Evolutionary conservation across 1,139 yeast species (phyloP), one percentile per base, ranked within the genome.

Genomic region (Yamadazyma spencermartinsiae): DNA sequence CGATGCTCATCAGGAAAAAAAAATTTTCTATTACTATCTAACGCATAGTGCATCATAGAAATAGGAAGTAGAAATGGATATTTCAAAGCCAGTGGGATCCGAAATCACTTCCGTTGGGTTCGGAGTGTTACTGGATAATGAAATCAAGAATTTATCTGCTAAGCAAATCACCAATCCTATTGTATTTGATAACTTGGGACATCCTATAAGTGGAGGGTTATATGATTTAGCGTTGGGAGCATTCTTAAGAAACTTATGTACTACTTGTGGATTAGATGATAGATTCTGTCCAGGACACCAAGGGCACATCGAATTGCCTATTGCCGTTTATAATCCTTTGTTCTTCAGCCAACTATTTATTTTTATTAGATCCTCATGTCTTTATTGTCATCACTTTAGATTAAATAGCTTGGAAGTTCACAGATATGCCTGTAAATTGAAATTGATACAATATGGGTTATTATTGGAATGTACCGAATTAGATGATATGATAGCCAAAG

Each of bases 241-340:
- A 1, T 92, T 89, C 56, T 72, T 88, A 48, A 76, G 85, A 59
- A 87, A 90, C 59, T 72, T 86, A 39, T 90, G 99, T 77, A 76
- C 94, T 20, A 92, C 98, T 2, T 94, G 99, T 77, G 97, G 98
- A 19, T 72, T 92, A 46, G 96, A 89, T 60, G 98, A 92, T 52
- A 81, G 86, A 56, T 84, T 80, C 55, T 94, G 99, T 68, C 97
- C 98, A 2, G 99, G 99, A 27, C 99, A 94, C 63, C 89, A 88
- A 66, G 99, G 99, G 43, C 98, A 94, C 63, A 89, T 94, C 44
- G 97, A 92, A 60, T 76, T 94, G 50, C 98, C 98, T 8, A 84
- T 88, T 29, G 96, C 98, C 4, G 95, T 88, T 34, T 94, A 89
- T 70, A 92, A 89, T 59, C 98, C 98, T 13, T 68, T 94, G 54